Base-by-base conservation (phyloP, 495 filamentous ascomycete genomes). In the Oidiodendron maius region DNA sequence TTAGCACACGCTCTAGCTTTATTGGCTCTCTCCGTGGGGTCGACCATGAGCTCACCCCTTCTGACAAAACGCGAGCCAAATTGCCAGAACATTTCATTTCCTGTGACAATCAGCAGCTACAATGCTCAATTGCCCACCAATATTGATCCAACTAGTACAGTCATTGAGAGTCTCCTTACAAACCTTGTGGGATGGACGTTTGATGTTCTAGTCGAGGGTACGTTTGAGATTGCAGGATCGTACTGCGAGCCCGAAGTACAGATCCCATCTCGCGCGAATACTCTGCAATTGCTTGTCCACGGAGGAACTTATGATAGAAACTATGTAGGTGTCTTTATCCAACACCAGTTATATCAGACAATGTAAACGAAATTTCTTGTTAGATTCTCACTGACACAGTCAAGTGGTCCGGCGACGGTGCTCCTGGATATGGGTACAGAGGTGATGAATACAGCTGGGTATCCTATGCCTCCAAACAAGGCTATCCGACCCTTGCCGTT, bases 211-310 rank as follows among this genome's bases (percentile, higher is more conserved):
- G 57, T 71, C 21, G 48, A 55, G 3, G 71, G 70, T n/a, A 63
- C 53, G 26, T 77, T 71, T 58, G 52, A 68, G 12, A 71, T 79
- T 54, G 63, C 52, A n/a, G 69, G 69, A 1, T 66, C 64, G 6
- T 77, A 70, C 57, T 79, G 74, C 58, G 55, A 61, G 40, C 76
- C 71, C 1, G 59, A 61, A 26, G 20, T 36, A 12, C 3, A 40
- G 1, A n/a, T 40, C n/a, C 25, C 15, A 11, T 13, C 40, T 15
- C 48, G 44, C 0, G 15, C 17, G 11, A 37, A 52, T 5, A 50
- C 56, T 16, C 38, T 61, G 1, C 59, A 61, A 28, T 4, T 61
- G 4, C 44, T 61, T 1, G 40, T 58, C 0, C 59, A 61, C 44
- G 55, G 55, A 6, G 35, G 37, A 8, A 55, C 58, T 5, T 57